Conservation (phyloP, 2,329 filamentous ascomycete species). For the Colletotrichum sp. region DNA sequence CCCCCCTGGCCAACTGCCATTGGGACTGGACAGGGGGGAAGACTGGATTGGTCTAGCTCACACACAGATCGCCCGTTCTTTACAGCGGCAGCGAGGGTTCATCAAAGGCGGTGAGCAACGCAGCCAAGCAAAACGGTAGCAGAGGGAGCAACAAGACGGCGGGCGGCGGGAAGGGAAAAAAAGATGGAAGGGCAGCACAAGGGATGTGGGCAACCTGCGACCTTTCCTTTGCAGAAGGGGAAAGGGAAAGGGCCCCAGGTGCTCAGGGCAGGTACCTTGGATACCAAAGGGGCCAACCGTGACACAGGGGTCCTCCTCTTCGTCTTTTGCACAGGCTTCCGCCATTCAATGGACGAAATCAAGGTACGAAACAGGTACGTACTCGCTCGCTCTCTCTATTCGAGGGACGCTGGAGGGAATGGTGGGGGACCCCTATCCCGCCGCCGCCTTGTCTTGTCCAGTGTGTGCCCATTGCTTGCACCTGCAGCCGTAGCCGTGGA, state of each 20-base stretch:
- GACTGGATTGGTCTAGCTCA: neutral
- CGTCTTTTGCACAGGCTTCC: neutral
- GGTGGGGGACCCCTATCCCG: slow-evolving; percentile 9
- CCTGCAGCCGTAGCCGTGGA: neutral
- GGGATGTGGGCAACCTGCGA: neutral
- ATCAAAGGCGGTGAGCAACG: slow-evolving; percentile 15
- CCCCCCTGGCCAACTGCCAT: neutral
- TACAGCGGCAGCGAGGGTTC: neutral
- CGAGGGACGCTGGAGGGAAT: neutral
- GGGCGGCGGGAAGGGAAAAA: slow-evolving; percentile 3
- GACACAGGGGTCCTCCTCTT: neutral
- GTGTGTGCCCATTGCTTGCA: neutral
- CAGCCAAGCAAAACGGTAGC: neutral
- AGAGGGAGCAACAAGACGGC: neutral
- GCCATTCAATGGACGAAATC: neutral
- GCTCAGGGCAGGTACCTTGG: neutral
- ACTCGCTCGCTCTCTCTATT: neutral
- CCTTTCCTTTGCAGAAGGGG: neutral
- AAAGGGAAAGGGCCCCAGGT: neutral
- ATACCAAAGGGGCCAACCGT: neutral
- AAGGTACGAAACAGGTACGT: neutral
- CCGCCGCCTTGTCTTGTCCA: neutral
- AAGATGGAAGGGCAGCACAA: neutral
- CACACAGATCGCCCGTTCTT: neutral
- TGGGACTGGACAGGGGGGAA: neutral